Evolutionary conservation across 2,329 filamentous ascomycete species (phyloP).

Genomic region (Penicillium fuscoglaucum): DNA sequence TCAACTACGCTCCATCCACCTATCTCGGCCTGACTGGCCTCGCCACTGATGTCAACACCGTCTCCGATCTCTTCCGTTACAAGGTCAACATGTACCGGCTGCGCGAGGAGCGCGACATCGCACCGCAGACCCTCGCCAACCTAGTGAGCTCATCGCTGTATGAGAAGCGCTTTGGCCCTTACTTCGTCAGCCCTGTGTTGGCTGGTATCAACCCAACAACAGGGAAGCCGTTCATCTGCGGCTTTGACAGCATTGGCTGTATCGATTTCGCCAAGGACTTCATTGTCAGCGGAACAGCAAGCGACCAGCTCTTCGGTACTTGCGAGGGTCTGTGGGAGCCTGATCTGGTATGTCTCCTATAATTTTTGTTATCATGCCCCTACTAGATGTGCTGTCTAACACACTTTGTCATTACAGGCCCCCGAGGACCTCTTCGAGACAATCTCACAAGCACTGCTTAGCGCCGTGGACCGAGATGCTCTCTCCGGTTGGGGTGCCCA

Average conservation of each 20-base stretch:
- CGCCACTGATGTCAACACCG: slow-evolving; percentile 91
- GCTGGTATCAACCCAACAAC: slow-evolving; percentile 94
- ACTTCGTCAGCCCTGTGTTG: slow-evolving; percentile 92
- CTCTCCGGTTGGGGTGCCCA: slow-evolving; percentile 97
- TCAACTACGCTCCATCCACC: slow-evolving; percentile 85
- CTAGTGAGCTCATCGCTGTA: slow-evolving; percentile 88
- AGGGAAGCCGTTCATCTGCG: slow-evolving; percentile 95
- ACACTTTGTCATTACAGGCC: slow-evolving; percentile 51
- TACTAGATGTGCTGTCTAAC: not conserved
- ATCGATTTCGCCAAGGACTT: slow-evolving; percentile 99
- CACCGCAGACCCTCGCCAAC: slow-evolving; percentile 93
- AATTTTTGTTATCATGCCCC: not conserved
- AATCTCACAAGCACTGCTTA: slow-evolving; percentile 91
- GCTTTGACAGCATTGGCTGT: slow-evolving; percentile 98
- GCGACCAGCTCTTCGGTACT: slow-evolving; percentile 97
- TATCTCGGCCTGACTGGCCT: slow-evolving; percentile 95
- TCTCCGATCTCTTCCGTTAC: slow-evolving; percentile 97
- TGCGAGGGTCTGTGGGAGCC: slow-evolving; percentile 98
- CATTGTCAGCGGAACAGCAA: slow-evolving; percentile 93
- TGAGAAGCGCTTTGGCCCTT: slow-evolving; percentile 93
- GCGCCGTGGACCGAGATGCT: slow-evolving; percentile 94
- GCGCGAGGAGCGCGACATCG: slow-evolving; percentile 95
- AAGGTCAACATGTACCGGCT: slow-evolving; percentile 99
- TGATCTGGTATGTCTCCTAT: slow-evolving; percentile 69
- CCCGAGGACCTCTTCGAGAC: slow-evolving; percentile 98